phyloP scores from a whole-genome alignment of 495 filamentous ascomycete species.

The Extremus antarcticus region DNA sequence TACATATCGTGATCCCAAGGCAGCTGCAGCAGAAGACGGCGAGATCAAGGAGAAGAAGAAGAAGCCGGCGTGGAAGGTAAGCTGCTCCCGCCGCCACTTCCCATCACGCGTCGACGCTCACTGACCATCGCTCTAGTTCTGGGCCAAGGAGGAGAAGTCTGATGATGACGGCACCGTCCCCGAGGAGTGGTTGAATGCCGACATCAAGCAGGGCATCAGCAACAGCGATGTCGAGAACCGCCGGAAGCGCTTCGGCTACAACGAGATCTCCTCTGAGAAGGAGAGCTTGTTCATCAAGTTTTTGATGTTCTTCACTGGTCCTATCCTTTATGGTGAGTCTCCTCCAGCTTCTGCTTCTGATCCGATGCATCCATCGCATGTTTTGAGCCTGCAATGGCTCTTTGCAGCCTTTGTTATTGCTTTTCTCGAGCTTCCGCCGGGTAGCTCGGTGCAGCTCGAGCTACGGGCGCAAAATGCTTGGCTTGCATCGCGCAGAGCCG shows the following conservation, averaged over 20 bases:
- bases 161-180: conserved; percentile 38
- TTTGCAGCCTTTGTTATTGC: conserved; percentile 1
- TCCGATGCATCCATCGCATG: conserved; percentile 1
- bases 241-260: conserved; percentile 58
- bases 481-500: not conserved
- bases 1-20: conserved; percentile 30
- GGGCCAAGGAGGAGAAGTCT: conserved; percentile 24
- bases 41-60: conserved; percentile 20
- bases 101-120: conserved; percentile 13
- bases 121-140: conserved; percentile 32
- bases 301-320: conserved; percentile 68
- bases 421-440: conserved; percentile 11
- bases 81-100: not conserved
- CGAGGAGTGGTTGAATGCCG: conserved; percentile 63
- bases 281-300: conserved; percentile 68
- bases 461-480: conserved; percentile 16
- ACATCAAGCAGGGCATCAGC: conserved; percentile 53
- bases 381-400: conserved; percentile 20
- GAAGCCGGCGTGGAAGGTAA: conserved; percentile 16
- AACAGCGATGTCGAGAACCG: conserved; percentile 49
- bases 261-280: conserved; percentile 67
- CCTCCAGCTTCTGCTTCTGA: not conserved
- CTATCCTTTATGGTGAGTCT: conserved; percentile 69
- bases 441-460: conserved; percentile 14
- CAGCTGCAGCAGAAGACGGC: conserved; percentile 8